Base-by-base conservation (phyloP, 2,329 filamentous ascomycete genomes). In the Penicillium verrucosum region DNA sequence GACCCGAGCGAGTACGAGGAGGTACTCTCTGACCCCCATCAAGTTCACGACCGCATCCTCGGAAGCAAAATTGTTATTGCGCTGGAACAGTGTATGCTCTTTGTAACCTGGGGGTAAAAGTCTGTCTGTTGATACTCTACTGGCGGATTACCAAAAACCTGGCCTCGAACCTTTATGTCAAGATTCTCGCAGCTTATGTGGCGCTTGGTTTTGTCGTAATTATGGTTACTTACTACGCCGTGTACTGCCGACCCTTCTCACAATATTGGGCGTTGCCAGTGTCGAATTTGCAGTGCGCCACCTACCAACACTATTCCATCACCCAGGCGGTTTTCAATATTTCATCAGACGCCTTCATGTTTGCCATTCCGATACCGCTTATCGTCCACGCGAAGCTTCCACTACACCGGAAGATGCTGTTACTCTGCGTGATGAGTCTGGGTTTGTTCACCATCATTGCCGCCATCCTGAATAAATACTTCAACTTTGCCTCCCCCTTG, bases 81-180 rank as follows among this genome's bases (percentile, higher is more conserved):
- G 1, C 69, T 80, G 12, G 78, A 81, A 54, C 77, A 81, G 57
- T 79, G 77, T 69, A 80, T 81, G 70, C 70, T 79, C 30, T 57
- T 73, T 16, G 77, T 76, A 2, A 78, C 78, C 16, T 82, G 80
- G 80, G 77, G 8, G 74, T 80, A 46, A 83, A 83, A 61, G 71
- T 76, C 23, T 81, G 80, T 62, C 73, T 82, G 62, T 66, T 82
- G 59, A 73, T 78, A 32, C 76, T 82, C 61, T 81, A 80, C 60
- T 72, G 72, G 58, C 71, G 77, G 9, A 73, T 81, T 65, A 80
- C 78, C 40, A 73, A 67, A 51, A 72, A 67, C 46, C 60, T 70
- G 29, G 64, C 65, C 29, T 65, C 73, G n/a, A 72, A 74, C 40
- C 55, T 71, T 27, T 71, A 70, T 46, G 73, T 81, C 51, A 69